These are phyloP conservation scores for Pseudogymnoascus sp. DNA, from an alignment of 2,329 filamentous ascomycete genomes.

Conservation along the genomic window DNA sequence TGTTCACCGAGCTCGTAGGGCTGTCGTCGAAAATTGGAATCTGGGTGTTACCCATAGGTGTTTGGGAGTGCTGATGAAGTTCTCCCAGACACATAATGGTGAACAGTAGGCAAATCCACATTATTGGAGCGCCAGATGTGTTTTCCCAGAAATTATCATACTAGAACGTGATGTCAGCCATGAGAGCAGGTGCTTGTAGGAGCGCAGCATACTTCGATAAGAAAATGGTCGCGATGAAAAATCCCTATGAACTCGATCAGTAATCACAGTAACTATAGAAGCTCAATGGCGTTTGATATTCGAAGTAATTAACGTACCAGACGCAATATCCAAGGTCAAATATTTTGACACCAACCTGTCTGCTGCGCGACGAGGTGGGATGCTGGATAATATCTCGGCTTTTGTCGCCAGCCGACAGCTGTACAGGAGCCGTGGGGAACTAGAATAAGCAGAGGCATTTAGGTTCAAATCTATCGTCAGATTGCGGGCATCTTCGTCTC, in stretches of 20 bases:
- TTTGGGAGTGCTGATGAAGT: background rate
- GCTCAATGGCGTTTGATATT: constrained; percentile 15
- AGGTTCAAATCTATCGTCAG: constrained; percentile 16
- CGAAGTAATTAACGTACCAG: constrained; percentile 21
- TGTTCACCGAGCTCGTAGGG: constrained; percentile 21
- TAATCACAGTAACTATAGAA: constrained; percentile 16
- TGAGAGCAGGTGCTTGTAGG: constrained; percentile 9
- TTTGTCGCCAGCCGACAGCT: constrained; percentile 21
- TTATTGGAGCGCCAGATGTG: constrained; percentile 19
- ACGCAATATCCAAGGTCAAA: constrained; percentile 23
- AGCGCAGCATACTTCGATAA: constrained; percentile 23
- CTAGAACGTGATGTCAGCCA: constrained; percentile 22
- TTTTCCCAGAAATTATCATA: constrained; percentile 27
- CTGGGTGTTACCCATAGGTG: constrained; percentile 12
- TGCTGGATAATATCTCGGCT: constrained; percentile 26
- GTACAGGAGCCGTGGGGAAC: constrained; percentile 25
- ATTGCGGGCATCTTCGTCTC: background rate
- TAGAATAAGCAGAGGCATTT: constrained; percentile 18
- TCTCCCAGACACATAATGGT: constrained; percentile 22
- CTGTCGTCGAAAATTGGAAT: constrained; percentile 24
- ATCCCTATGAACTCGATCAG: constrained; percentile 22
- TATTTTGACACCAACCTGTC: constrained; percentile 24
- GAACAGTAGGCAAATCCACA: constrained; percentile 24
- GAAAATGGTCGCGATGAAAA: constrained; percentile 25
- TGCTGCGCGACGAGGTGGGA: constrained; percentile 25